Evolutionary conservation across 371 early-diverging fungal genomes (phyloP), one percentile per base, ranked within the genome.

Genomic region (Actinomortierella ambigua): DNA sequence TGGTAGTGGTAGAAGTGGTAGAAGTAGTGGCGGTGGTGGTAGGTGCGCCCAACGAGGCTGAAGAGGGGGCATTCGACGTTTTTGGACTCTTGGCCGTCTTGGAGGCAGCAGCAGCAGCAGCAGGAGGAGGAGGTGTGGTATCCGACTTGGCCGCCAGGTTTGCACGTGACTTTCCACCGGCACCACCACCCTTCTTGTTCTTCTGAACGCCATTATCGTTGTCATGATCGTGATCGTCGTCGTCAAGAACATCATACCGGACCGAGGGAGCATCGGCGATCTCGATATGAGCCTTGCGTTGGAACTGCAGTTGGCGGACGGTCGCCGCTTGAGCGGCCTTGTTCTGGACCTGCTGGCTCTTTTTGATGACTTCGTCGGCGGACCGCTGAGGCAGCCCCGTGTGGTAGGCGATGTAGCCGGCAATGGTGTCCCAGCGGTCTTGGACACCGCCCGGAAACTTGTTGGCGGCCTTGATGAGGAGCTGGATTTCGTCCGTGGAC

Each of bases 381-480:
- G 68, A 59, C 14, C 87, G 77, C 20, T 65, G 61, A 5, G 80
- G 68, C 20, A 75, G 62, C 2, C 79, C 77, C 29, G 81, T 67
- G 24, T 88, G 88, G 8, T 77, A 50, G 2, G 82, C 70, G 3
- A 88, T 66, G 57, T 79, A 86, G 14, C 81, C 78, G 29, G 82
- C 80, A 48, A 88, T 86, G 1, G 78, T 84, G 6, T 86, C 82
- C 88, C 88, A 88, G n/a, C 88, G 76, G 22, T 78, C 55, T 17
- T 61, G 57, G 20, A 86, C 83, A 15, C 88, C 88, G 13, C 88
- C 87, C 0, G 88, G 88, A 53, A 85, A 86, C 62, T 81, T 84
- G 61, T 88, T 88, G 44, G 77, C 77, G 4, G 85, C 88, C 51
- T 85, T 84, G 50, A 87, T 82, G 18, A 88, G 66, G 14, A 83